Conservation (phyloP, 768 basidiomycete species). For the Leccinum uliginosum region DNA sequence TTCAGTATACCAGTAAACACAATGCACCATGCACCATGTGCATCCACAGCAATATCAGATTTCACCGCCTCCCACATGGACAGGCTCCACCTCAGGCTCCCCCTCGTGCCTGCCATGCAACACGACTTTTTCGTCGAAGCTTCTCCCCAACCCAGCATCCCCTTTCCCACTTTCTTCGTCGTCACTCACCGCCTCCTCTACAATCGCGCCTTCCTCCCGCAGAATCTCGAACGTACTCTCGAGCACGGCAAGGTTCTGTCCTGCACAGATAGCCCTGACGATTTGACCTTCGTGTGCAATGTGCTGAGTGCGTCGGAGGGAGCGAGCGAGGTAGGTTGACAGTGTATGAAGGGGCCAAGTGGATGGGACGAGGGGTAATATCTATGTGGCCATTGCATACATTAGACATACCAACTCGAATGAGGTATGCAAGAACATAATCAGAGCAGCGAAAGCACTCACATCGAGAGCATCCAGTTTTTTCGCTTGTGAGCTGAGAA, state of each 20-base stretch:
- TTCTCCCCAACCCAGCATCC: constrained; percentile 14
- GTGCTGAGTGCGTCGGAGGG: constrained; percentile 74
- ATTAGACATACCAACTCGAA: neutral
- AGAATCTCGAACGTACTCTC: constrained; percentile 55
- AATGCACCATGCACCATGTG: neutral
- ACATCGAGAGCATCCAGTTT: constrained; percentile 79
- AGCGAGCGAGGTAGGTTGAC: constrained; percentile 74
- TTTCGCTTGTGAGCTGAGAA: constrained; percentile 77
- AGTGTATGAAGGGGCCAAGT: constrained; percentile 72
- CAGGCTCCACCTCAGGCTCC: constrained; percentile 10
- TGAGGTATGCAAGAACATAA: neutral
- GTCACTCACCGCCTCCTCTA: constrained; percentile 57
- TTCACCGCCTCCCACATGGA: constrained; percentile 13
- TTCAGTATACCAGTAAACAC: neutral
- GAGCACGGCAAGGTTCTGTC: constrained; percentile 73
- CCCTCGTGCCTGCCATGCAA: constrained; percentile 15
- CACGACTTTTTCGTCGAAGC: constrained; percentile 44
- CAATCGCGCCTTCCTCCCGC: constrained; percentile 59
- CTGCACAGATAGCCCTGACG: constrained; percentile 70
- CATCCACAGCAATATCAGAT: neutral
- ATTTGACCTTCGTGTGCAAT: constrained; percentile 66
- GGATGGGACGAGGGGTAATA: constrained; percentile 62
- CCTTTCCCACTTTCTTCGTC: constrained; percentile 31
- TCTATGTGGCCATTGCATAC: constrained; percentile 33
- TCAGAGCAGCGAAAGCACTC: constrained; percentile 25